Evolutionary conservation across 495 filamentous ascomycete genomes (phyloP), one percentile per base, ranked within the genome.

Genomic region (Pseudoneurospora amorphoporcata): DNA sequence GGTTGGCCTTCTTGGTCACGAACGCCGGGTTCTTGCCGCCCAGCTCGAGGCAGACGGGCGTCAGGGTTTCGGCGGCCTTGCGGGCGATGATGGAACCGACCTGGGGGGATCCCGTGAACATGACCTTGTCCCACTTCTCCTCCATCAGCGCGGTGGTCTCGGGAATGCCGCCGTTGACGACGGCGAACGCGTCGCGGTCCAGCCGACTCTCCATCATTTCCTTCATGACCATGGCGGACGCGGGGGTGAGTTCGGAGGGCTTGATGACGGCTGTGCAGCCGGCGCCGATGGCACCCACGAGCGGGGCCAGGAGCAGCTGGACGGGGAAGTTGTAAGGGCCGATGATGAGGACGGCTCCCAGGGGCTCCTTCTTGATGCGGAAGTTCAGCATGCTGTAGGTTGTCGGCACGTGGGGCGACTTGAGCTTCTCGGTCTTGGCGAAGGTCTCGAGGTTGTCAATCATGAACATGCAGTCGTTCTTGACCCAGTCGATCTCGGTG

Each of bases 61-160:
- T 98, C 70, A 98, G 84, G 45, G 93, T 90, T 81, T 95, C 92
- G 45, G 95, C 95, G 6, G 95, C 95, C 74, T 95, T 95, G 83
- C 94, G 92, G 32, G 94, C 89, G 75, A 99, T 89, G 81, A 98
- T 95, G 68, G 86, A 92, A 69, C 92, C 95, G 43, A 98, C 94
- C 42, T 77, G 83, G 12, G 85, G 83, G 74, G 87, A 88, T 65
- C 95, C 95, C 17, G 95, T 99, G 84, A 97, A 99, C 84, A 96
- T 95, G 76, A 99, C 95, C 86, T 97, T 97, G 82, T 96, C 94
- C 93, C 94, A 99, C 77, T 94, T 94, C 82, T 94, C 88, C 69
- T 94, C 88, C 14, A 99, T 85, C 41, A 98, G 82, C 7, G 90
- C 90, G 19, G 91, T 92, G 3, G 91, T 92, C 85, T 97, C 93